phyloP scores from a whole-genome alignment of 2,329 filamentous ascomycete species.

The Mariannaea sp. region DNA sequence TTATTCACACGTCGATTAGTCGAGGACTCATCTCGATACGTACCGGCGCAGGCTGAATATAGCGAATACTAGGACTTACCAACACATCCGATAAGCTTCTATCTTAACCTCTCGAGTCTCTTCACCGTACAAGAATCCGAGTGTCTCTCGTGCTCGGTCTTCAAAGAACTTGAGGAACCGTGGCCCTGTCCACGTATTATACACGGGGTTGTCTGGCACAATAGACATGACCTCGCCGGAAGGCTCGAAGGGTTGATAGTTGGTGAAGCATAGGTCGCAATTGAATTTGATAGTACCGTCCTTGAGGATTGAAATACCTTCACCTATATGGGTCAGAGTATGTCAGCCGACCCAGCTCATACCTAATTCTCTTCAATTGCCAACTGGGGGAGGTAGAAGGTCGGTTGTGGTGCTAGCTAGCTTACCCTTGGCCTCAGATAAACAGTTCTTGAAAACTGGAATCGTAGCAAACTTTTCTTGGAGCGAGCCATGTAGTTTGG shows the following conservation, averaged over 20 bases:
- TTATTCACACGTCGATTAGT: slow-evolving; percentile 24
- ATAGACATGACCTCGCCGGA: slow-evolving; percentile 58
- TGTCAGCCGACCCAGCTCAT: neutral
- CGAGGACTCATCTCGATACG: too few species aligned
- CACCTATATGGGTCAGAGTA: slow-evolving; percentile 34
- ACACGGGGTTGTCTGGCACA: slow-evolving; percentile 50
- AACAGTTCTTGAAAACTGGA: slow-evolving; percentile 58
- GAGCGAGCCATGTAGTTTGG: slow-evolving; percentile 49
- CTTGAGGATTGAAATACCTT: slow-evolving; percentile 51
- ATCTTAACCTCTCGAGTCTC: slow-evolving; percentile 46
- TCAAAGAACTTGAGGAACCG: slow-evolving; percentile 50
- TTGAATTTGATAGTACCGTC: slow-evolving; percentile 64
- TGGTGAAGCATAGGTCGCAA: slow-evolving; percentile 62
- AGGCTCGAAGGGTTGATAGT: slow-evolving; percentile 51
- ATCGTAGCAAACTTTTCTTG: slow-evolving; percentile 53
- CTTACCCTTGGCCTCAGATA: slow-evolving; percentile 49
- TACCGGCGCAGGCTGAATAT: too few species aligned
- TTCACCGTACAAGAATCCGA: slow-evolving; percentile 49
- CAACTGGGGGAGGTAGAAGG: too few species aligned
- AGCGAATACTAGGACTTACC: slow-evolving; percentile 36
- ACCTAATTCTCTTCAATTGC: too few species aligned
- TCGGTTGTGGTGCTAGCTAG: too few species aligned
- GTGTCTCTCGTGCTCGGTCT: slow-evolving; percentile 47
- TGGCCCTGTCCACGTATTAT: slow-evolving; percentile 49
- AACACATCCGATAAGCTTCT: slow-evolving; percentile 52